Conservation (phyloP, 305 asterid species). For the Vinca major region DNA sequence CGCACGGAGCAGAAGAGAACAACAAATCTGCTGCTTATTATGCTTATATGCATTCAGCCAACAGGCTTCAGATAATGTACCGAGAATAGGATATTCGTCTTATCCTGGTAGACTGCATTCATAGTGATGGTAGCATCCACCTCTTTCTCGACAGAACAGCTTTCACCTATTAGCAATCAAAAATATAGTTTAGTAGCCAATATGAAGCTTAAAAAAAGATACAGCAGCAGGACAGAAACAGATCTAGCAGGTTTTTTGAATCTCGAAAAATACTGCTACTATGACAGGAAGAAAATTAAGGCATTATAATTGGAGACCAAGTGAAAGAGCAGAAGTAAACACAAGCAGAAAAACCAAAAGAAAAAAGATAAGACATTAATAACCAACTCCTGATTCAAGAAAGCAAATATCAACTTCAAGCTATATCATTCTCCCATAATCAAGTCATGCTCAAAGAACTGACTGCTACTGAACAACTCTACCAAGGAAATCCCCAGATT, state of each 20-base stretch:
- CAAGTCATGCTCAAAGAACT: not conserved
- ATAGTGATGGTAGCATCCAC: constrained; percentile 57
- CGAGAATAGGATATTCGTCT: constrained; percentile 92
- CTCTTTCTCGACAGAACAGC: constrained; percentile 93
- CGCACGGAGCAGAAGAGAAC: not conserved
- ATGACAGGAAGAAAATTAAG: not conserved
- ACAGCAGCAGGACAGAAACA: not conserved
- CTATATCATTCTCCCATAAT: not conserved
- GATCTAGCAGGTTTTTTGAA: not conserved
- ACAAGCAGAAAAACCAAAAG: not conserved
- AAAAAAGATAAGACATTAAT: not conserved
- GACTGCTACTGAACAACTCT: not conserved
- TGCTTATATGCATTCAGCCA: constrained; percentile 10
- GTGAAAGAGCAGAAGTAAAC: not conserved
- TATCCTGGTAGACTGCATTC: constrained; percentile 98
- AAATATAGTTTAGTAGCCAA: constrained; percentile 17
- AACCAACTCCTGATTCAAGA: not conserved
- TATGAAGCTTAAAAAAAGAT: constrained; percentile 6
- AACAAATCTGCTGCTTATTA: not conserved
- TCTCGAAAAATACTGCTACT: constrained; percentile 6
- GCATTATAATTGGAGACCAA: not conserved
- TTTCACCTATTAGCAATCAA: constrained; percentile 66
- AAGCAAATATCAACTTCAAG: not conserved
- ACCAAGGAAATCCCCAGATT: not conserved
- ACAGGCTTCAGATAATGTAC: constrained; percentile 37